Conservation (phyloP, 2,329 filamentous ascomycete genomes). For the Colletotrichum sp. region DNA sequence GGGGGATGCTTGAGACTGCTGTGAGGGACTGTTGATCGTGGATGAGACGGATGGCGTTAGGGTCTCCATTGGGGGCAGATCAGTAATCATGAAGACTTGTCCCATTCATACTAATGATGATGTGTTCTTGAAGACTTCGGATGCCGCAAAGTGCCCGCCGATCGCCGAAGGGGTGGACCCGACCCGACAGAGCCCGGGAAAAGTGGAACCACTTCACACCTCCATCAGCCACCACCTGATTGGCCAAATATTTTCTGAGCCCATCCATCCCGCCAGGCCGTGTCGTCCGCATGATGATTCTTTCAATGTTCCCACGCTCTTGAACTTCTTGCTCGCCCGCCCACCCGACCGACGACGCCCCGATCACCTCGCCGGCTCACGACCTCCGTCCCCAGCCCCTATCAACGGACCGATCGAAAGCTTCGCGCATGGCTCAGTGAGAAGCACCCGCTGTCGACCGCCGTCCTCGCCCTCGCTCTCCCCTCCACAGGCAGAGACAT, state of each 20-base stretch:
- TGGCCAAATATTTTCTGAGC: slow-evolving; percentile 8
- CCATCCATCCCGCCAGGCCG: background rate
- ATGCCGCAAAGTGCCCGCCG: background rate
- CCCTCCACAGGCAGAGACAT: slow-evolving; percentile 10
- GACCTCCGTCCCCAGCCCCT: background rate
- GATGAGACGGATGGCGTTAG: background rate
- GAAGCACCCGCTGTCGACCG: background rate
- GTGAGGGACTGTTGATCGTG: background rate
- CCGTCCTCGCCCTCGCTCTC: background rate
- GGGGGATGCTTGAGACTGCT: background rate
- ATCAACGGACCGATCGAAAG: background rate
- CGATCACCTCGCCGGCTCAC: background rate
- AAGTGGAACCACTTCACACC: background rate
- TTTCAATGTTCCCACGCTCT: background rate
- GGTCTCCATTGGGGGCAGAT: background rate
- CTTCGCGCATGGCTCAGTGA: background rate
- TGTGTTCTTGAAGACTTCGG: background rate
- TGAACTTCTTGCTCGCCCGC: background rate
- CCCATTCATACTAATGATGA: background rate
- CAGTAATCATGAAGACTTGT: background rate
- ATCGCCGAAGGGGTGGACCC: background rate
- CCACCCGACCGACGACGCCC: background rate
- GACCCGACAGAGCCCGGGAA: background rate
- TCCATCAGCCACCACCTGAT: background rate
- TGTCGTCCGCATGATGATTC: background rate